Evolutionary conservation across 2,329 filamentous ascomycete species (phyloP).

Genomic region (Phaeophleospora eucalypticola): DNA sequence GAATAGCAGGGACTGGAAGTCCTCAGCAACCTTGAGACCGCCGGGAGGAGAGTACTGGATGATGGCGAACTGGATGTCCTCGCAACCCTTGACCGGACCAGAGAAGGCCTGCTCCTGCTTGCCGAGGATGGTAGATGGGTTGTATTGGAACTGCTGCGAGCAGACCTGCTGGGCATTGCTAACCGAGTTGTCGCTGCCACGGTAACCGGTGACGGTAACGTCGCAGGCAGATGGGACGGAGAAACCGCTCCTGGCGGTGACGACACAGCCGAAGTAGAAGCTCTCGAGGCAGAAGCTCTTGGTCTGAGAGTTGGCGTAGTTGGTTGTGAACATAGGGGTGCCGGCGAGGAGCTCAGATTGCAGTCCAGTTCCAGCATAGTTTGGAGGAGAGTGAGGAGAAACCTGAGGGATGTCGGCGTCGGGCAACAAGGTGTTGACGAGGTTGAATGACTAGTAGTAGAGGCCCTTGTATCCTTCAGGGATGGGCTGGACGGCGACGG

Average conservation of each 20-base stretch:
- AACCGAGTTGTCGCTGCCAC: conserved; percentile 8
- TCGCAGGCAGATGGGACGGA: conserved; percentile 2
- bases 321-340: background rate
- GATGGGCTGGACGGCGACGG: background rate
- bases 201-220: conserved; percentile 6
- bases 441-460: background rate
- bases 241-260: background rate
- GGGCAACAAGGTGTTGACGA: background rate
- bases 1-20: background rate
- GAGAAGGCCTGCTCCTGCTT: conserved; percentile 6
- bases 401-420: background rate
- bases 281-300: conserved; percentile 6
- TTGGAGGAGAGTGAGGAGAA: background rate
- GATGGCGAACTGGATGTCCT: conserved; percentile 4
- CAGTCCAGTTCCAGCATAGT: background rate
- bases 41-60: conserved; percentile 5
- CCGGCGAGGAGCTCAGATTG: background rate
- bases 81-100: conserved; percentile 1
- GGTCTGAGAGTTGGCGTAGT: background rate
- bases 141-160: conserved; percentile 7
- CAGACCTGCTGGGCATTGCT: conserved; percentile 7
- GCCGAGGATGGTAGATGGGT: conserved; percentile 2
- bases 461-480: background rate
- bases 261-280: conserved; percentile 8
- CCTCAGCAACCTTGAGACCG: background rate